Evolutionary conservation across 331 rosid species (phyloP).

Genomic region (Rhamnella rubrinervis): DNA sequence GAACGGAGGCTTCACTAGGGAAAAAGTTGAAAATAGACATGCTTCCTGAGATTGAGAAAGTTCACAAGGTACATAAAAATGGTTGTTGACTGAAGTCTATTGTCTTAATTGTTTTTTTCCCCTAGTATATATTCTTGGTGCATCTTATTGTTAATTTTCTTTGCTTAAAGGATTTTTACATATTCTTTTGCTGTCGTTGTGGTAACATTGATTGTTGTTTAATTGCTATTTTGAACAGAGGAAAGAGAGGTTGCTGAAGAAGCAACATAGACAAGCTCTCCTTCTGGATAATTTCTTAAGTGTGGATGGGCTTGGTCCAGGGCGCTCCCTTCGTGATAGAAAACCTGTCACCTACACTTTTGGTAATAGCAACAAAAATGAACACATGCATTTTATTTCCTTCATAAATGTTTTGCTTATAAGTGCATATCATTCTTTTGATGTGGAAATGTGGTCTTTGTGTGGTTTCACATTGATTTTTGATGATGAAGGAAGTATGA

Average conservation of each 20-base stretch:
- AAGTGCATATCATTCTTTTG: background rate
- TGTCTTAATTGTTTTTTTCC: constrained; percentile 2
- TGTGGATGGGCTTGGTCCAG: constrained; percentile 82
- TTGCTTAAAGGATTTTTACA: background rate
- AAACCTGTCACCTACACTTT: constrained; percentile 97
- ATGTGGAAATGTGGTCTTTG: background rate
- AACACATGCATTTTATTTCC: constrained; percentile 10
- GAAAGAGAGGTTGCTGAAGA: constrained; percentile 89
- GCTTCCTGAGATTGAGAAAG: constrained; percentile 99
- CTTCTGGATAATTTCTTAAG: constrained; percentile 81
- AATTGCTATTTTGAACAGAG: constrained; percentile 51
- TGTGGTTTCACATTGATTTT: background rate
- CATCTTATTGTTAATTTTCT: background rate
- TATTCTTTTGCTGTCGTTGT: background rate
- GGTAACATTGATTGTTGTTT: constrained; percentile 1
- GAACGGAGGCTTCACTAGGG: constrained; percentile 79
- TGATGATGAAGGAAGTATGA: background rate
- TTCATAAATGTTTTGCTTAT: background rate
- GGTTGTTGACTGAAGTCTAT: constrained; percentile 1
- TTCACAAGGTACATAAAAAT: constrained; percentile 70
- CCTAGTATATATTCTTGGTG: constrained; percentile 13
- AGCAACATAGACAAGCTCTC: constrained; percentile 95
- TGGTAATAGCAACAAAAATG: constrained; percentile 56
- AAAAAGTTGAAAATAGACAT: constrained; percentile 89
- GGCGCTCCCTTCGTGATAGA: constrained; percentile 98